These are phyloP conservation scores for Vicia faba DNA, from an alignment of 306 rosid species.

Conservation along the genomic window DNA sequence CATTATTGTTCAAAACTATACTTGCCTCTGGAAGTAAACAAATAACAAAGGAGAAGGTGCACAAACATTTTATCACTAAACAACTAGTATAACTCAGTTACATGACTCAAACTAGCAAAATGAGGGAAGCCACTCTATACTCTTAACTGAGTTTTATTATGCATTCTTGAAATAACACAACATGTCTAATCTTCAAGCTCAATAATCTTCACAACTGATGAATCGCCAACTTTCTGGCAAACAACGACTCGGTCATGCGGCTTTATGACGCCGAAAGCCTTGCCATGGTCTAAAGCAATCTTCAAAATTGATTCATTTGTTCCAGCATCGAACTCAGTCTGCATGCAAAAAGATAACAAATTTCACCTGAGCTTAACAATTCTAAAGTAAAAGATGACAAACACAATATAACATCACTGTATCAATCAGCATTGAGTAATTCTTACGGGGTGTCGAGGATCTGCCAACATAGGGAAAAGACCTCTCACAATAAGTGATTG, in stretches of 20 bases:
- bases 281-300: constrained; percentile 91
- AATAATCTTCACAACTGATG: constrained; percentile 87
- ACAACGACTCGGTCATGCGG: constrained; percentile 88
- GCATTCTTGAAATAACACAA: constrained; percentile 6
- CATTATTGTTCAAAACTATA: constrained; percentile 21
- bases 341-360: constrained; percentile 21
- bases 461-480: constrained; percentile 95
- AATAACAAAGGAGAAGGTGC: constrained; percentile 1
- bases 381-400: not conserved
- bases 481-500: constrained; percentile 95
- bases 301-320: constrained; percentile 86
- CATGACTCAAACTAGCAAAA: constrained; percentile 32
- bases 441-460: constrained; percentile 93
- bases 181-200: constrained; percentile 76
- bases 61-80: constrained; percentile 31
- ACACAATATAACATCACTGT: not conserved
- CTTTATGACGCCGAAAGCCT: constrained; percentile 73
- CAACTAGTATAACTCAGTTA: constrained; percentile 20
- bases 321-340: constrained; percentile 79
- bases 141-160: constrained; percentile 2
- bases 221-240: constrained; percentile 91
- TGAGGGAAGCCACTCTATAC: constrained; percentile 6
- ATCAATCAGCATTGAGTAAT: constrained; percentile 16
- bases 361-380: constrained; percentile 19
- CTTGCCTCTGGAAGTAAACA: constrained; percentile 2